Conservation (phyloP, 139 green algal genomes). For the Parachlorella kessleri region DNA sequence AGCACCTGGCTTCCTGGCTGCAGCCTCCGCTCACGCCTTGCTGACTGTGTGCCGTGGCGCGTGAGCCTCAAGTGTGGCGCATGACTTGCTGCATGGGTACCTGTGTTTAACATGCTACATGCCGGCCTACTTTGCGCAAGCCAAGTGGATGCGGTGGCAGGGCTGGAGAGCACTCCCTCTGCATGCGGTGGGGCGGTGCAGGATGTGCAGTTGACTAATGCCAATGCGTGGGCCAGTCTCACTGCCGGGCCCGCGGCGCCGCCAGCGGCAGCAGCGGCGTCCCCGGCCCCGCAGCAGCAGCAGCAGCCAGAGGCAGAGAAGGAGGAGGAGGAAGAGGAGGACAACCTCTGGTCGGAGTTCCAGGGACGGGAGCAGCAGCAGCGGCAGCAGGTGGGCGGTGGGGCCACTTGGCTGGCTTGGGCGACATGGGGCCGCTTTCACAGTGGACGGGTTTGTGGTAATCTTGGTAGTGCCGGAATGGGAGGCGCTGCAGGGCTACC, state of each 20-base stretch:
- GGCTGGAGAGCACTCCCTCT: neutral
- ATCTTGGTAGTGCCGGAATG: neutral
- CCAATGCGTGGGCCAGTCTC: slow-evolving; percentile 46
- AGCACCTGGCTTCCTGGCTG: neutral
- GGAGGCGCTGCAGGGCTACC: no score
- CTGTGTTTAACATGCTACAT: neutral
- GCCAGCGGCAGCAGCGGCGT: neutral
- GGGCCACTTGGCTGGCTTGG: neutral
- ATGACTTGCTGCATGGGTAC: neutral
- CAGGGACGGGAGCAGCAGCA: slow-evolving; percentile 43
- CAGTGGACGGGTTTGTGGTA: no score
- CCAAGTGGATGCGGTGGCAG: neutral
- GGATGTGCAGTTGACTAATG: slow-evolving; percentile 53
- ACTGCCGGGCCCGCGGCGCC: slow-evolving; percentile 8
- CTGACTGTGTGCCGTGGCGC: neutral
- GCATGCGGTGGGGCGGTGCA: no score
- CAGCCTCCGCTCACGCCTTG: neutral
- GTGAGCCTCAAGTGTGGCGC: neutral
- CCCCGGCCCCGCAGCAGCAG: neutral
- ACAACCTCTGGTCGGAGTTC: slow-evolving; percentile 56
- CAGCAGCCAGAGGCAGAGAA: neutral
- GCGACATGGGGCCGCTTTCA: neutral
- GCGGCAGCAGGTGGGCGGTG: slow-evolving; percentile 16
- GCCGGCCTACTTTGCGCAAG: neutral
- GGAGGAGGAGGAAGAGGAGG: slow-evolving; percentile 27